phyloP scores from a whole-genome alignment of 768 basidiomycete genomes.

The Fistulinella prunicolor region DNA sequence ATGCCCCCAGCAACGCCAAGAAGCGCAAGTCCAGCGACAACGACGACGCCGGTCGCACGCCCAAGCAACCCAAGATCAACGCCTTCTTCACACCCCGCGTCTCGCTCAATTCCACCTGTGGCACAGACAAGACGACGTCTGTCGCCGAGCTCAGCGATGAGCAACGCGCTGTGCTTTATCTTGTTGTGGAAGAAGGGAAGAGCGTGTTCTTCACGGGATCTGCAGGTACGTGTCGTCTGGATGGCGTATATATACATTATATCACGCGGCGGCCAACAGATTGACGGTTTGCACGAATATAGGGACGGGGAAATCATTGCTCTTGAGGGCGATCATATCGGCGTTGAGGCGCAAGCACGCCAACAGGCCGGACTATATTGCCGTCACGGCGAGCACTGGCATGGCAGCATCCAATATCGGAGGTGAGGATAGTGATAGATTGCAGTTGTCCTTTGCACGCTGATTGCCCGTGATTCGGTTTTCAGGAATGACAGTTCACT shows the following conservation, averaged over 20 bases:
- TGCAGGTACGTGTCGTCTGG: conserved; percentile 44
- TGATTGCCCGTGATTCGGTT: neutral
- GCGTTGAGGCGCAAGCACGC: conserved; percentile 42
- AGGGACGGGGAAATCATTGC: conserved; percentile 67
- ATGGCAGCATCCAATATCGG: conserved; percentile 54
- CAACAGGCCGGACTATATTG: conserved; percentile 33
- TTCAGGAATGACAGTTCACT: conserved; percentile 57
- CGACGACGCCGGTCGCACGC: neutral
- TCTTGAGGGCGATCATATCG: conserved; percentile 55
- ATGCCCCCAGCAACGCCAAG: conserved; percentile 10
- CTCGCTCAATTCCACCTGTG: conserved; percentile 28
- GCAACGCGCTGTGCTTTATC: conserved; percentile 47
- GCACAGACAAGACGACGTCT: conserved; percentile 25
- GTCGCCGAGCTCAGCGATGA: conserved; percentile 50
- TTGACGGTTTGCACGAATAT: neutral
- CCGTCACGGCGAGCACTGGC: conserved; percentile 44
- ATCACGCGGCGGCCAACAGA: neutral
- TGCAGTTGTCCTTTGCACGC: neutral
- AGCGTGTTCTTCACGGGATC: conserved; percentile 68
- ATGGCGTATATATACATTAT: neutral
- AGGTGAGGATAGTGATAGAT: conserved; percentile 8
- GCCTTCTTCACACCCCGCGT: conserved; percentile 28
- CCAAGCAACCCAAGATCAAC: conserved; percentile 27
- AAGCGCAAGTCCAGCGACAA: conserved; percentile 22
- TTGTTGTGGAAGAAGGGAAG: conserved; percentile 55